These are phyloP conservation scores for Wallacemonas sp. DNA, from an alignment of 208 protist species.

Conservation along the genomic window DNA sequence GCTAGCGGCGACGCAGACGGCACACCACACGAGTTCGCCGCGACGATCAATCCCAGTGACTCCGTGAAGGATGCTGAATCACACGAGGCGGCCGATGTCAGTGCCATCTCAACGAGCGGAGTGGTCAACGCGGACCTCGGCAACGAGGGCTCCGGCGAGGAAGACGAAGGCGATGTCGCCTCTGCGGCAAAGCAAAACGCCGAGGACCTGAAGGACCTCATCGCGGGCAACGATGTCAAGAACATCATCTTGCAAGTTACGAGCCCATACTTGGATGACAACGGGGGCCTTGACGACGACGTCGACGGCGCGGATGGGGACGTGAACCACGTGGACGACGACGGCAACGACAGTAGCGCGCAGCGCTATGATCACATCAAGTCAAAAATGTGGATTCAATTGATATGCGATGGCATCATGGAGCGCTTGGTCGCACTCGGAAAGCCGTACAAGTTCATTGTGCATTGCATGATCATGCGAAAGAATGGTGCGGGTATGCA, in stretches of 20 bases:
- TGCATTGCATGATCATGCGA: conserved; percentile 80
- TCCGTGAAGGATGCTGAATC: not conserved
- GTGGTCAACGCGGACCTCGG: conserved; percentile 7
- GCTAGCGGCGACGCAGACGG: not conserved
- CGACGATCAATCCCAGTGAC: conserved; percentile 1
- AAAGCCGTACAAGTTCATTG: conserved; percentile 88
- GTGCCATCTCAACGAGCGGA: not conserved
- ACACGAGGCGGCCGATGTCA: conserved; percentile 1
- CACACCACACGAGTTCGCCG: not conserved
- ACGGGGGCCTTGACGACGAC: conserved; percentile 45
- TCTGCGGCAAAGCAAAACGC: not conserved
- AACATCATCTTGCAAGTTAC: conserved; percentile 86
- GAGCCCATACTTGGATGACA: conserved; percentile 85
- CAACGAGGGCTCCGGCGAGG: conserved; percentile 23
- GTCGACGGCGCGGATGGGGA: conserved; percentile 16
- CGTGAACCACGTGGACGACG: conserved; percentile 27
- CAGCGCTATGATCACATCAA: conserved; percentile 84
- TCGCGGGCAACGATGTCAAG: conserved; percentile 82
- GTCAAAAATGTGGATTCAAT: conserved; percentile 63
- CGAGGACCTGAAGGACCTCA: conserved; percentile 29
- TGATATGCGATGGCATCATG: conserved; percentile 84
- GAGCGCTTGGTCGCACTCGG: conserved; percentile 70
- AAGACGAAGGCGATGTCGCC: conserved; percentile 4
- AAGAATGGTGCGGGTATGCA: conserved; percentile 84
- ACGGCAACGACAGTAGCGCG: conserved; percentile 48